Conservation (phyloP, 108 stramenopile species). For the Pelagomonas calceolata region DNA sequence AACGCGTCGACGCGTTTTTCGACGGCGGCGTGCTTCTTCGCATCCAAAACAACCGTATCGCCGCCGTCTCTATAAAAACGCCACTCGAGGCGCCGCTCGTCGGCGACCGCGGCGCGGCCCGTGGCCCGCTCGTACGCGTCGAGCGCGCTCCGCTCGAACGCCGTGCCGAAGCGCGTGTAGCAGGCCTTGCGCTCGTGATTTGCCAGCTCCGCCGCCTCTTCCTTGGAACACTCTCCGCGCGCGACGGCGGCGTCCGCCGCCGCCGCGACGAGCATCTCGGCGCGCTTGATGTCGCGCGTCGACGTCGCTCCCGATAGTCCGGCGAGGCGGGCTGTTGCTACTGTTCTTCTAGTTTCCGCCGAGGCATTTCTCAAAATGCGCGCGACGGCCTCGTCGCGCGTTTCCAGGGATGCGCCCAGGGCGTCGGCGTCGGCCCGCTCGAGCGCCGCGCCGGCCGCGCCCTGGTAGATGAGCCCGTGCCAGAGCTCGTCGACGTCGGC, state of each 20-base stretch:
- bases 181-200: slow-evolving; percentile 7
- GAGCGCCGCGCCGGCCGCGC: background rate
- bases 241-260: slow-evolving; percentile 4
- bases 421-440: background rate
- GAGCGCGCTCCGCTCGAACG: slow-evolving; percentile 15
- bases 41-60: no score
- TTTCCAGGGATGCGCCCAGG: background rate
- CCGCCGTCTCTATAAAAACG: slow-evolving; percentile 1
- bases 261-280: no score
- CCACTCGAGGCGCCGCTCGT: slow-evolving; percentile 21
- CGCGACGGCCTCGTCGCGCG: background rate
- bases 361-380: background rate
- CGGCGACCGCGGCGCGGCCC: slow-evolving; percentile 16
- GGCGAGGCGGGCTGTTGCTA: no score
- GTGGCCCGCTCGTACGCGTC: slow-evolving; percentile 20
- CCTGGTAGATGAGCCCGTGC: background rate
- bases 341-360: background rate
- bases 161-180: slow-evolving; percentile 19
- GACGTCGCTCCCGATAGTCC: background rate
- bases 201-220: slow-evolving; percentile 9
- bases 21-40: no score
- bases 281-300: background rate
- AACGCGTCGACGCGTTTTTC: no score
- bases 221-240: slow-evolving; percentile 4
- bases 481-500: background rate